Base-by-base conservation (phyloP, 495 filamentous ascomycete species). In the Penicillium coprophilum region DNA sequence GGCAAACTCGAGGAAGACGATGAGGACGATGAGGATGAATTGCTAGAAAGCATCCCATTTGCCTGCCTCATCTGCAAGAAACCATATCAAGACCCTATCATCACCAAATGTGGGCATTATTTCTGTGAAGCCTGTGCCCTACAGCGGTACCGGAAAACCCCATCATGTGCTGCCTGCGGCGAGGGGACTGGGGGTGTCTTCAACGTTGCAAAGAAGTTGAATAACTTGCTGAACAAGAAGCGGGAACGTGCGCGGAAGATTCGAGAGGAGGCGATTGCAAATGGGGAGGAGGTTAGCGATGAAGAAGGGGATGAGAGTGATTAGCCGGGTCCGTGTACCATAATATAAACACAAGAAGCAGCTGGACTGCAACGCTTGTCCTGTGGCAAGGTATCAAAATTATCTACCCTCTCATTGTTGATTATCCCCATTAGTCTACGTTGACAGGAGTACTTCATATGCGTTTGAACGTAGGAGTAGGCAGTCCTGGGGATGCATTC, bases 51-150 rank as follows among this genome's bases (percentile, higher is more conserved):
- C 55, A 96, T 97, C 30, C 94, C 94, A 0, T 98, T 97, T 67
- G 91, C 85, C n/a, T 98, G 94, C 66, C 85, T 97, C 57, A 90
- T 97, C 55, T 98, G 94, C 77, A 85, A 85, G 64, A 83, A 84
- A 40, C 72, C 85, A 9, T 98, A 98, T 71, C 87, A 85, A 60
- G 76, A 84, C 46, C 92, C 94, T 2, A 85, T 97, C 19, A 76
- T 92, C 12, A 98, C 94, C 31, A 88, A 89, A 59, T 97, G 95
- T 56, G 87, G 91, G 5, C 95, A 97, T 69, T 97, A 97, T 64
- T 98, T 97, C 59, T 98, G 94, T 70, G 88, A 96, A 66, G 74
- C 76, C 1, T 97, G 95, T 68, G 94, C 93, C 32, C 72, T 98
- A 59, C 80, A 88, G 63, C 71, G 91, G 53, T 97, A 97, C 70